Base-by-base conservation (phyloP, 352 stramenopile species). In the Globisporangium cystogenes region DNA sequence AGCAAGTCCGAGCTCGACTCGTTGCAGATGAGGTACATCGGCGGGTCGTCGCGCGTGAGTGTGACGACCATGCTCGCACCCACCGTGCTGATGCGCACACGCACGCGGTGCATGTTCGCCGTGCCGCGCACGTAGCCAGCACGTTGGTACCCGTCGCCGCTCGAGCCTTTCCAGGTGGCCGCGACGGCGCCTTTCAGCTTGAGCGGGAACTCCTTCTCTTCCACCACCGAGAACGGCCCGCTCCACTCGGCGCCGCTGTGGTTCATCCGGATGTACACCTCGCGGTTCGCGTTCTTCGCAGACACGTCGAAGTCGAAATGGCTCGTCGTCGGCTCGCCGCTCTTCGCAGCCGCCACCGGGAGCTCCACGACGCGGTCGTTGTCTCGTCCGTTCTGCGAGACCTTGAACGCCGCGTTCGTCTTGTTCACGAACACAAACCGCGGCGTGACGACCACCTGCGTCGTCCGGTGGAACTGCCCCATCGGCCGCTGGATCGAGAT, bases 371-470 rank as follows among this genome's bases (percentile, higher is more conserved):
- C 68, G 41, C 80, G 70, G 37, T 90, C 73, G 16, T 60, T 84
- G 24, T 82, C 78, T 44, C 67, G 72, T 31, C 65, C 77, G 46
- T 87, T 73, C 29, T 86, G 74, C 2, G 80, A 89, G 14, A 95
- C 56, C 40, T 90, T 88, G 58, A 95, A 93, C 33, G 74, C 65
- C 1, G 74, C 63, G 12, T 72, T 59, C 12, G 82, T 92, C 48
- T 91, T 87, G 67, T 95, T 95, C 21, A 95, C 83, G 49, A 95
- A 88, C 14, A 93, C 77, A 40, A 93, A 93, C 16, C 85, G 83
- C 14, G 84, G 82, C 29, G 84, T 92, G 7, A 96, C 72, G 51
- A 90, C 77, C 8, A 96, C 79, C 65, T 96, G 82, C 3, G 83
- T 91, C 1, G 83, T 96, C 16, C 86, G 72, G 43, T 96, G 86